Base-by-base conservation (phyloP, 2,329 filamentous ascomycete species). In the Monosporascus sp. region DNA sequence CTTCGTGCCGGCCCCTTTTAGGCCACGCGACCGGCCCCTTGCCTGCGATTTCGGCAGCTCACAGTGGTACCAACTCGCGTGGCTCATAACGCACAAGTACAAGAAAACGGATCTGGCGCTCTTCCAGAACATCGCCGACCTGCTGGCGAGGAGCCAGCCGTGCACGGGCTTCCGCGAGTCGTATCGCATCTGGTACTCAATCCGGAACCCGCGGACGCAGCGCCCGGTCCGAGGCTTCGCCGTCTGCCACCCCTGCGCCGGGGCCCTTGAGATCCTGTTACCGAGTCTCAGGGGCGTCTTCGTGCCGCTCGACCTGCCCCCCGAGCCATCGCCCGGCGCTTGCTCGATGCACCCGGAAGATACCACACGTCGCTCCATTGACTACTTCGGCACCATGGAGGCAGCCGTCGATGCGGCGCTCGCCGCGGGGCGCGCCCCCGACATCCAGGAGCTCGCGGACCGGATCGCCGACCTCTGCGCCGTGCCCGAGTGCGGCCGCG, bases 61-160 rank as follows among this genome's bases (percentile, higher is more conserved):
- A 0, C 82, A 87, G 1, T 97, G 91, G 90, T 87, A 90, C 62
- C 85, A 89, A 27, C 83, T 96, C 39, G 91, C 91, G 1, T 96
- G 88, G 83, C 77, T 92, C 3, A 77, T 96, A 57, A 92, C 86
- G 2, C 74, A 88, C 50, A 90, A 91, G 68, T 82, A 89, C 59
- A 73, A 82, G 14, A 76, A 81, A 18, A 76, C 79, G 3, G 84
- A 90, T 58, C 72, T 94, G 41, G 80, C 81, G 14, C 72, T 95
- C 5, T 77, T 97, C 31, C 82, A 87, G 54, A 79, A 81, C 38
- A 77, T 96, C 36, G 85, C 87, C 5, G 78, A 81, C 9, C 79
- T 90, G 39, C 74, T 80, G 2, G 77, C 80, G 5, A 78, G 74
- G 25, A 72, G 78, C 63, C 77, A 69, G 65, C 80, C 64, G 72